These are phyloP conservation scores for Cystobasidium sp. DNA, from an alignment of 1,284 basidiomycete species.

Conservation along the genomic window DNA sequence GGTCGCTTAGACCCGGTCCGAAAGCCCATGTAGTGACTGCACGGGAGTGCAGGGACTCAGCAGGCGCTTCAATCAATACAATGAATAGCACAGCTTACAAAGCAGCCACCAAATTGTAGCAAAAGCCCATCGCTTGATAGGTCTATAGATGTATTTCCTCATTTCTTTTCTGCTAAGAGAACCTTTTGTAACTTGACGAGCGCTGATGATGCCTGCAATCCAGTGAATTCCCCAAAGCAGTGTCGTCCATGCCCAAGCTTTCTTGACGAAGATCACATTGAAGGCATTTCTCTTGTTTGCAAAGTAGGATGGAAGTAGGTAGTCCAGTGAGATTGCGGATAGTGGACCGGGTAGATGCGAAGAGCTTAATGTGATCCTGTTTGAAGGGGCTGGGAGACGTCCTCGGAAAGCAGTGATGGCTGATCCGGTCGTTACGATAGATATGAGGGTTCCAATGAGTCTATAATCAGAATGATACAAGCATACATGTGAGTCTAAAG, in stretches of 20 bases:
- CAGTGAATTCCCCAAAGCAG: conserved; percentile 67
- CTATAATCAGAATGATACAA: background rate
- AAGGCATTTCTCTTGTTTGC: conserved; percentile 80
- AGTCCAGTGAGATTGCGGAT: conserved; percentile 30
- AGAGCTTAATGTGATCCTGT: conserved; percentile 26
- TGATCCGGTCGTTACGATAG: conserved; percentile 23
- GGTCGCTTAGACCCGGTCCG: conserved; percentile 78
- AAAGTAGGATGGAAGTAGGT: conserved; percentile 63
- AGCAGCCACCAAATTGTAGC: conserved; percentile 73
- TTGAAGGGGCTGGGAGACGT: conserved; percentile 34
- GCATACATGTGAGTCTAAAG: background rate
- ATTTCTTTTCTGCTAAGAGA: conserved; percentile 59
- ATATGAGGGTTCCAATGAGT: conserved; percentile 34
- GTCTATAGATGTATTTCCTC: conserved; percentile 31
- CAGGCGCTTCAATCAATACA: background rate
- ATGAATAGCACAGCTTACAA: conserved; percentile 58
- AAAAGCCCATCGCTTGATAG: conserved; percentile 65
- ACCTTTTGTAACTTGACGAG: conserved; percentile 50
- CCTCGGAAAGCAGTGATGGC: conserved; percentile 43
- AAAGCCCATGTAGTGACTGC: conserved; percentile 80
- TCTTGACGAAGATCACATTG: conserved; percentile 87
- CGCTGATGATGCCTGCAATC: conserved; percentile 62
- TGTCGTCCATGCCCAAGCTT: conserved; percentile 88
- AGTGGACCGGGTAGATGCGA: conserved; percentile 36
- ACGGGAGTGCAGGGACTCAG: background rate